Evolutionary conservation across 2,329 filamentous ascomycete genomes (phyloP).

Genomic region (Ophiocordyceps robertsii): DNA sequence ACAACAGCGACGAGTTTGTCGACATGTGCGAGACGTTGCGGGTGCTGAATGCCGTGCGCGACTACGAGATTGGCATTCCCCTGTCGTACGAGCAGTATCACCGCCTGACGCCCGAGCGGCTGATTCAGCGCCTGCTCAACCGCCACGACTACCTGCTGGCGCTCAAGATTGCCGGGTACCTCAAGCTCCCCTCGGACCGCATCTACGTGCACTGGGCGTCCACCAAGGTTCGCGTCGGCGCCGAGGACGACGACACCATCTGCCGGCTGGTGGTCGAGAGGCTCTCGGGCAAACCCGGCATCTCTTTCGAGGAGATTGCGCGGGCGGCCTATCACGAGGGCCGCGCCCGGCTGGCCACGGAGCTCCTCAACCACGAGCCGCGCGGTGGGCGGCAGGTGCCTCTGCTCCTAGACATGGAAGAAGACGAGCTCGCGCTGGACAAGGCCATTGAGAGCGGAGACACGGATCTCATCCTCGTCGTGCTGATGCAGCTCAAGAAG

Average conservation of each 20-base stretch:
- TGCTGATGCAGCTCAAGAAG: conserved; percentile 76
- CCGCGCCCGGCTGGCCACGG: conserved; percentile 72
- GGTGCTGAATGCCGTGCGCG: conserved; percentile 83
- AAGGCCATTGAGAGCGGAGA: conserved; percentile 95
- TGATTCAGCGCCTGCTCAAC: conserved; percentile 77
- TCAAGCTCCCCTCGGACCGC: conserved; percentile 72
- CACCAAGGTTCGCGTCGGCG: conserved; percentile 76
- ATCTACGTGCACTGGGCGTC: conserved; percentile 98
- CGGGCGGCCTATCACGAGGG: conserved; percentile 91
- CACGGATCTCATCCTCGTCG: conserved; percentile 82
- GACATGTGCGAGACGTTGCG: conserved; percentile 93
- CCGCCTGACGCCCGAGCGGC: conserved; percentile 73
- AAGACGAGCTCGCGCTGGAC: conserved; percentile 87
- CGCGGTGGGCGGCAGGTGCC: conserved; percentile 94
- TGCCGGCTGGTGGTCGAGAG: conserved; percentile 79
- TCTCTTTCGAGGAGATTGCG: conserved; percentile 92
- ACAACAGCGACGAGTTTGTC: conserved; percentile 97
- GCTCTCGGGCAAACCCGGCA: conserved; percentile 74
- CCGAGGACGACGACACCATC: conserved; percentile 76
- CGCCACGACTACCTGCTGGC: conserved; percentile 86
- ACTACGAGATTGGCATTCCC: conserved; percentile 80
- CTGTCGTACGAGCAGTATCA: conserved; percentile 91
- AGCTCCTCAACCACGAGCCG: conserved; percentile 85
- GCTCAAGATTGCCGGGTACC: conserved; percentile 73
- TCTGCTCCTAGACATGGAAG: conserved; percentile 83